Evolutionary conservation across 2,329 filamentous ascomycete species (phyloP).

Genomic region (Diplocarpon mali): DNA sequence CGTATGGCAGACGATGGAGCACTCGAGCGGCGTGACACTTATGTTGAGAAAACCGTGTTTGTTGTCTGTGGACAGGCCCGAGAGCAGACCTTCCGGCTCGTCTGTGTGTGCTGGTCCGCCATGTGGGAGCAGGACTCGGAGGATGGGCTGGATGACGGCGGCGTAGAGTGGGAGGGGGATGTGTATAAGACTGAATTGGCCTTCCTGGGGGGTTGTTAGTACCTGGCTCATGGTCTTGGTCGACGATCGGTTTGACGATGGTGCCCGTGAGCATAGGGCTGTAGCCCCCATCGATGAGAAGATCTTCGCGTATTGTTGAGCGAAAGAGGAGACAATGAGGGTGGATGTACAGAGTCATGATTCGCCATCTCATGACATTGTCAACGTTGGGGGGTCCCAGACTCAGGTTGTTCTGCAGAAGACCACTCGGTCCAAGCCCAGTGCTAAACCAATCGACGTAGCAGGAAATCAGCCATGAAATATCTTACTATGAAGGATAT

Average conservation of each 20-base stretch:
- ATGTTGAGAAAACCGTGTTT: conserved; percentile 84
- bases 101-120: conserved; percentile 23
- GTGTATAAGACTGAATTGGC: conserved; percentile 78
- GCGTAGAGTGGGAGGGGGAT: conserved; percentile 73
- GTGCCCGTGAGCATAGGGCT: conserved; percentile 8
- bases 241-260: conserved; percentile 15
- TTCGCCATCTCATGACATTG: conserved; percentile 4
- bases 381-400: neutral
- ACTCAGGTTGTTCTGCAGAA: too few species aligned
- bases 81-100: conserved; percentile 28
- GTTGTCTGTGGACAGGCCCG: conserved; percentile 39
- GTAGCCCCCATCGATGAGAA: conserved; percentile 2
- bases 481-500: conserved; percentile 45
- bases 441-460: neutral
- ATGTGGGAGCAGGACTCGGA: conserved; percentile 71
- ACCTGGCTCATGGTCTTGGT: neutral
- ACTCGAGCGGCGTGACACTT: conserved; percentile 84
- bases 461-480: neutral
- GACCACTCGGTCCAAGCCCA: neutral
- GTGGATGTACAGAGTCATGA: conserved; percentile 1
- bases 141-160: conserved; percentile 72
- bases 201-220: conserved; percentile 51
- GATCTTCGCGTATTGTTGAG: neutral
- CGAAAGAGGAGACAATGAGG: conserved; percentile 3
- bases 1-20: conserved; percentile 79